Evolutionary conservation across 2,329 filamentous ascomycete genomes (phyloP).

Genomic region (Fusarium oxysporum): DNA sequence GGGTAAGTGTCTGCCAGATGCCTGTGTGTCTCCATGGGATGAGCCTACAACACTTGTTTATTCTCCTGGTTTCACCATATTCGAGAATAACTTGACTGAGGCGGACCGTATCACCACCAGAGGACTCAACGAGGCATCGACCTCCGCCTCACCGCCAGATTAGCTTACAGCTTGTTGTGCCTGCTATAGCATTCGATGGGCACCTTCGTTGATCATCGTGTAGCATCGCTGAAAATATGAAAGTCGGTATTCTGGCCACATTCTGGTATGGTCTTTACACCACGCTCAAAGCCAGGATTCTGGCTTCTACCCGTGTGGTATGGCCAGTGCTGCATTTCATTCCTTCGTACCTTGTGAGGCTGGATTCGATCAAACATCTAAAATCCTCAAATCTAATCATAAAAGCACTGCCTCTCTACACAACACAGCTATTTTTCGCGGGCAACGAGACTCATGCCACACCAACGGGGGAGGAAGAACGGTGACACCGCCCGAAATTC

Average conservation of each 20-base stretch:
- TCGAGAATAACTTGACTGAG: constrained; percentile 45
- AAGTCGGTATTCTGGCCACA: neutral
- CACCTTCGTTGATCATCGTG: neutral
- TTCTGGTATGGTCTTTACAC: neutral
- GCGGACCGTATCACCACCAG: constrained; percentile 37
- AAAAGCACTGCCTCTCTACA: neutral
- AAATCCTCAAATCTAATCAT: neutral
- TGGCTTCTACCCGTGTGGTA: neutral
- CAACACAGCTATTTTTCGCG: constrained; percentile 23
- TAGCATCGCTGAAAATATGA: neutral
- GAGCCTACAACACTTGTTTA: constrained; percentile 29
- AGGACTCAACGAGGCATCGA: constrained; percentile 24
- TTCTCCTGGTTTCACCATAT: constrained; percentile 44
- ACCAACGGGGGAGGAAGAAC: constrained; percentile 29
- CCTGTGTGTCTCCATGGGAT: constrained; percentile 31
- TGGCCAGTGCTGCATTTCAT: neutral
- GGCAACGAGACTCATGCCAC: constrained; percentile 33
- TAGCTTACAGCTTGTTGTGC: constrained; percentile 11
- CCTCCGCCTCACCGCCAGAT: constrained; percentile 17
- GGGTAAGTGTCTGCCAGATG: constrained; percentile 24
- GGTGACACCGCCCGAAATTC: constrained; percentile 42
- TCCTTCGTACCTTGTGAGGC: neutral
- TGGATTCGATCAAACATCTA: neutral
- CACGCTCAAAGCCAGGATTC: neutral
- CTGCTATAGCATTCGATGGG: neutral